Evolutionary conservation across 1,284 basidiomycete genomes (phyloP), one percentile per base, ranked within the genome.

Genomic region (Xerocomus nothofagi): DNA sequence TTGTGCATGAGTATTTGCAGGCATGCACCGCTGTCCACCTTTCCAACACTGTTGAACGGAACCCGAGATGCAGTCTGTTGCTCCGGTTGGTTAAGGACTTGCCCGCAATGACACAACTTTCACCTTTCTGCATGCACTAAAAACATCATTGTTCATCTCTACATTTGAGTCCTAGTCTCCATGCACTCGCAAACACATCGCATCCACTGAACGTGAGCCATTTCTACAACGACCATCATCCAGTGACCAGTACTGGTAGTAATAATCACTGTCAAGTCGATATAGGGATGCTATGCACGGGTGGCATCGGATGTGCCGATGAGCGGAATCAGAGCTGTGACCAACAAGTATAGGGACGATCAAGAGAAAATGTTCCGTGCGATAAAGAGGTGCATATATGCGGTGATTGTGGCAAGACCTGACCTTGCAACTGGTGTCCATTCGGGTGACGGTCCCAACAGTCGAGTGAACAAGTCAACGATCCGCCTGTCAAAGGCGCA

Each of bases 231-330:
- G 23, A 43, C 12, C 14, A 43, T 43, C 42, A 42, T 43, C 17
- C 42, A 41, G 26, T 26, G 42, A 43, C 14, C 38, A 20, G 6
- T 20, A 26, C 21, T 15, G 21, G 18, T 21, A 15, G 34, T 37
- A 37, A 24, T 14, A 21, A 41, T 24, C 41, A 42, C 41, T 14
- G 37, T 40, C 40, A 42, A 40, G 4, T 23, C 40, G 12, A 17
- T 26, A 23, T 43, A 43, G 23, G 42, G 39, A 26, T n/a, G 39
- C 38, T 43, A 41, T 24, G 41, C 41, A 43, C 41, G 23, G 21
- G 41, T 41, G 36, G 41, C 11, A 10, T 18, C 11, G n/a, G 21
- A 38, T 14, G 15, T 9, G 3, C 15, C 18, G 11, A 23, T 12
- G 21, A 40, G 21, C 41, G 12, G 17, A 15, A 39, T 12, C 11